These are phyloP conservation scores for Lachancea meyersii DNA, from an alignment of 805 yeast genomes.

Conservation along the genomic window DNA sequence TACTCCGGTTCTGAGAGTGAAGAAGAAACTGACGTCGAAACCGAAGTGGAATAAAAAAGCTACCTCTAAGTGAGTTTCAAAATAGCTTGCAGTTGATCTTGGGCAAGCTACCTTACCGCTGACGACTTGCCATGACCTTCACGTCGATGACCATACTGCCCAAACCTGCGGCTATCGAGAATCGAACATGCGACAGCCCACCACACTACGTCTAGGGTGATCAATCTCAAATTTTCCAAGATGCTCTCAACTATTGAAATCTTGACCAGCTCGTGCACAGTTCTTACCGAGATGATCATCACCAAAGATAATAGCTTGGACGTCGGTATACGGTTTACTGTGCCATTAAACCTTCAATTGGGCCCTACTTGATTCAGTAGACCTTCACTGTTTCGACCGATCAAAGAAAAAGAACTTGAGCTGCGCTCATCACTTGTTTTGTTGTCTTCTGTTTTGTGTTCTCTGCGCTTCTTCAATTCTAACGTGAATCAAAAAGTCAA, in stretches of 20 bases:
- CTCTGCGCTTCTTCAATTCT: conserved; percentile 1
- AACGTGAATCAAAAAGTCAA: not conserved
- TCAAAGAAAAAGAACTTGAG: not conserved
- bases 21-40: conserved; percentile 9
- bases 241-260: not conserved
- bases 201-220: not conserved
- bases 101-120: too few species aligned
- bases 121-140: too few species aligned
- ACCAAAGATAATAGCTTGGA: not conserved
- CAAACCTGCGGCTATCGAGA: not conserved
- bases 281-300: not conserved
- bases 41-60: conserved; percentile 4
- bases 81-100: not conserved
- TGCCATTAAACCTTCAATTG: too few species aligned
- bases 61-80: not conserved
- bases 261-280: not conserved
- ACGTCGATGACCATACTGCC: not conserved
- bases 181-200: not conserved
- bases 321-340: not conserved
- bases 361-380: too few species aligned
- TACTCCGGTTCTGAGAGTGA: conserved; percentile 12
- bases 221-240: conserved; percentile 3
- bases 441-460: conserved; percentile 3
- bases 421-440: too few species aligned
- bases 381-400: not conserved